Conservation (phyloP, 768 basidiomycete species). For the Lactifluus hygrophoroides region DNA sequence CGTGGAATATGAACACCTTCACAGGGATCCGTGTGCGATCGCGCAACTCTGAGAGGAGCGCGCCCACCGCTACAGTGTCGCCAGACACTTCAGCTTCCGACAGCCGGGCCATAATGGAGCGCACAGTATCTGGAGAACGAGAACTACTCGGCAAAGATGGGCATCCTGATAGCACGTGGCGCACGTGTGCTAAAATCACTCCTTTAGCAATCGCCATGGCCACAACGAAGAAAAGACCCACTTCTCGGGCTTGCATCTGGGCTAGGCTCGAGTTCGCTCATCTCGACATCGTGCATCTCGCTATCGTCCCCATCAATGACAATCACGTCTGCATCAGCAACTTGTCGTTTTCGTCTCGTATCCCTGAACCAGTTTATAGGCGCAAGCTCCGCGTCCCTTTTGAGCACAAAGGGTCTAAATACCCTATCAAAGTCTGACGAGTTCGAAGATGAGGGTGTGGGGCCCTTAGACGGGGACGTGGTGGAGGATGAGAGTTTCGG, state of each 20-base stretch:
- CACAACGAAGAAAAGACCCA: slow-evolving; percentile 20
- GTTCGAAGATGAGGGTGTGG: slow-evolving; percentile 30
- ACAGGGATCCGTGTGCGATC: slow-evolving; percentile 57
- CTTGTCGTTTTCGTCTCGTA: slow-evolving; percentile 20
- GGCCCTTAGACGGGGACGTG: slow-evolving; percentile 23
- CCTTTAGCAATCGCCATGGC: not conserved
- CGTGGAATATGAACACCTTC: slow-evolving; percentile 77
- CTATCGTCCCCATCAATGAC: slow-evolving; percentile 48
- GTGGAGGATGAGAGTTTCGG: slow-evolving; percentile 30
- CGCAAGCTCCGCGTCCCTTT: slow-evolving; percentile 66
- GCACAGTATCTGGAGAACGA: slow-evolving; percentile 30
- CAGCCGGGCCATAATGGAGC: slow-evolving; percentile 50
- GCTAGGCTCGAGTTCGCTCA: slow-evolving; percentile 19
- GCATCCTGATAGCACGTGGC: slow-evolving; percentile 11
- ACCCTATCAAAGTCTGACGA: slow-evolving; percentile 58
- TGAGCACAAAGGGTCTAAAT: slow-evolving; percentile 74
- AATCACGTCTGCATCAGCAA: slow-evolving; percentile 39
- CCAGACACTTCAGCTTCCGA: slow-evolving; percentile 72
- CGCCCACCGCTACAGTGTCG: slow-evolving; percentile 59
- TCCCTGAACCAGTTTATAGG: slow-evolving; percentile 61
- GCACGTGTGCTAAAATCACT: slow-evolving; percentile 1
- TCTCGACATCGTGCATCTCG: slow-evolving; percentile 23
- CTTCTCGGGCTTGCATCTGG: slow-evolving; percentile 34
- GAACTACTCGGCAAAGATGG: slow-evolving; percentile 29
- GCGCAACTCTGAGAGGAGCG: slow-evolving; percentile 50